A percentile compares a stretch with the other conserved stretches of the same genome.
phyloP scores from a whole-genome alignment of 441 rosid species.

The Gossypium gossypioides region DNA sequence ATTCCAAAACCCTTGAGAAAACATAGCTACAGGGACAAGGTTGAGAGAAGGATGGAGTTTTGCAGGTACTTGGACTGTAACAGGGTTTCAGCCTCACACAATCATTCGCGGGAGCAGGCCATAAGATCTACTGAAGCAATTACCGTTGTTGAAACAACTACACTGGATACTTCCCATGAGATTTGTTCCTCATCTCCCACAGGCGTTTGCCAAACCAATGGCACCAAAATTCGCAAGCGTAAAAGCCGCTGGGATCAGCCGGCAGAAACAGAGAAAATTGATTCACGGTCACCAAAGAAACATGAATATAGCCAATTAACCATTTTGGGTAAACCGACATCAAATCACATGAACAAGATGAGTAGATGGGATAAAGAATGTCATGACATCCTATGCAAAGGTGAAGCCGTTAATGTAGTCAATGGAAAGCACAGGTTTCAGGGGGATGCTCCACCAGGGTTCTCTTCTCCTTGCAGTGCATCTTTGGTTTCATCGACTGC shows the following conservation, averaged over 20 bases:
- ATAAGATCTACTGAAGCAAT: constrained; percentile 44
- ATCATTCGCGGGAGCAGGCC: constrained; percentile 37
- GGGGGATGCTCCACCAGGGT: constrained; percentile 78
- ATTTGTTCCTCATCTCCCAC: constrained; percentile 28
- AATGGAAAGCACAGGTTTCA: constrained; percentile 26
- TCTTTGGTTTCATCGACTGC: constrained; percentile 27
- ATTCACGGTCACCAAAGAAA: constrained; percentile 17
- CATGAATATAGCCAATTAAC: constrained; percentile 14
- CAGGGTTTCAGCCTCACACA: constrained; percentile 37
- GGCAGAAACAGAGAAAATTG: constrained; percentile 29
- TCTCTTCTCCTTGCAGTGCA: constrained; percentile 37
- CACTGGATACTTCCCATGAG: constrained; percentile 32
- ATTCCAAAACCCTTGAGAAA: constrained; percentile 60
- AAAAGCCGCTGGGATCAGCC: constrained; percentile 99
- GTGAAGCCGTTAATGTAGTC: constrained; percentile 20
- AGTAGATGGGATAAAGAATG: constrained; percentile 20
- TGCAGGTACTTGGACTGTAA: constrained; percentile 31
- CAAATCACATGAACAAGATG: constrained; percentile 16
- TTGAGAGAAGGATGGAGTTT: constrained; percentile 44
- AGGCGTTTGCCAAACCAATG: constrained; percentile 25
- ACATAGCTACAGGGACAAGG: constrained; percentile 47
- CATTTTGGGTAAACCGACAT: constrained; percentile 7
- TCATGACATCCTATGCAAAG: constrained; percentile 17
- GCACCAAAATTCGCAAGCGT: constrained; percentile 55
- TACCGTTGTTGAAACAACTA: constrained; percentile 31